Evolutionary conservation across 2,329 filamentous ascomycete species (phyloP).

Genomic region (Colletotrichum sp.): DNA sequence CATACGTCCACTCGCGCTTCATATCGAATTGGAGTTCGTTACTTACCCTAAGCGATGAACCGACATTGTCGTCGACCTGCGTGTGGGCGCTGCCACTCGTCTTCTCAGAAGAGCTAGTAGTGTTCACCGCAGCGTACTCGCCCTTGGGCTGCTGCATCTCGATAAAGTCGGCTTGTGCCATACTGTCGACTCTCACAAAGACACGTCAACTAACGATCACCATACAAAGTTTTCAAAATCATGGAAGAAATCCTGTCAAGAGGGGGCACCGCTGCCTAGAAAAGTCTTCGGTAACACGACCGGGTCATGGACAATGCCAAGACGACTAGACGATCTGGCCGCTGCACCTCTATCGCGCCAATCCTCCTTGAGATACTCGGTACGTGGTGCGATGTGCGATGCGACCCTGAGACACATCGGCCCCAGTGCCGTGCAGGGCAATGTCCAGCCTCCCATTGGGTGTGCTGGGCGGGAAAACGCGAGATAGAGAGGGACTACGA

Average conservation of each 20-base stretch:
- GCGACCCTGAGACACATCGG: not conserved
- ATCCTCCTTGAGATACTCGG: conserved; percentile 9
- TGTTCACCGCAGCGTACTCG: conserved; percentile 9
- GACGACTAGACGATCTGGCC: not conserved
- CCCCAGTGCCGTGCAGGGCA: not conserved
- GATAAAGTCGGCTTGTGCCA: not conserved
- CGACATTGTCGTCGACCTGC: not conserved
- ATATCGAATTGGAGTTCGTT: not conserved
- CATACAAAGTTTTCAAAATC: not conserved
- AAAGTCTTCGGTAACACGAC: not conserved
- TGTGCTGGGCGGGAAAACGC: not conserved
- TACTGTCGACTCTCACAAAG: not conserved
- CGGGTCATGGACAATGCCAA: not conserved
- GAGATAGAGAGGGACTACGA: not conserved
- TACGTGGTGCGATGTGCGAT: conserved; percentile 11
- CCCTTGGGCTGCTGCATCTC: conserved; percentile 6
- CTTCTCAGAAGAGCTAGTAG: conserved; percentile 5
- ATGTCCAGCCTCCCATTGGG: not conserved
- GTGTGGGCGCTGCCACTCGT: not conserved
- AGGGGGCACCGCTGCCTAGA: not conserved
- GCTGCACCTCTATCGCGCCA: conserved; percentile 13
- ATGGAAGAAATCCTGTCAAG: not conserved
- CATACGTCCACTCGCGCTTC: too few species aligned
- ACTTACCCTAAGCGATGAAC: not conserved
- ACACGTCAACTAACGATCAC: not conserved